Conservation (phyloP, 139 green algal genomes). For the Ostreobium quekettii region DNA sequence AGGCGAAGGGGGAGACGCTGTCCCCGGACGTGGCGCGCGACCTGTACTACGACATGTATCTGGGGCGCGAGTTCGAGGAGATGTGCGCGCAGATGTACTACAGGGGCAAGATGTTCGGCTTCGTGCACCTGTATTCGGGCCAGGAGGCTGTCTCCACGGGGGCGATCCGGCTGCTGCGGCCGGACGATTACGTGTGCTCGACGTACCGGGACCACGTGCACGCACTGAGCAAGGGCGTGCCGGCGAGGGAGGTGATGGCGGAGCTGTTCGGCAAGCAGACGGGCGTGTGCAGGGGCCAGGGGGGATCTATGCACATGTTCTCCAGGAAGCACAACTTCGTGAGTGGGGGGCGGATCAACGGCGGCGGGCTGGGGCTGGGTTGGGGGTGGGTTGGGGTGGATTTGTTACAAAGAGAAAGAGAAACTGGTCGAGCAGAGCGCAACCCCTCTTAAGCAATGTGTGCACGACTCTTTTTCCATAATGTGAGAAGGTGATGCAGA, state of each 20-base stretch:
- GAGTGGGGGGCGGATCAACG: no score
- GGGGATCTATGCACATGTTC: conserved; percentile 99
- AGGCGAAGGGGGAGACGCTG: conserved; percentile 24
- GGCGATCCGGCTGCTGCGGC: conserved; percentile 54
- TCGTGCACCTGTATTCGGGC: conserved; percentile 95
- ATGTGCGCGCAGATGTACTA: conserved; percentile 99
- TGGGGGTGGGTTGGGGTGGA: no score
- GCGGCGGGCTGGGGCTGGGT: no score
- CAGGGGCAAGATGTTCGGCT: conserved; percentile 76
- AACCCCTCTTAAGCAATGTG: no score
- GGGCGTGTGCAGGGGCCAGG: conserved; percentile 86
- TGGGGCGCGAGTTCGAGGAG: conserved; percentile 95
- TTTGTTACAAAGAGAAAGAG: no score
- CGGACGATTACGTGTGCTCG: conserved; percentile 85
- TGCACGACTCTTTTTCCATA: no score
- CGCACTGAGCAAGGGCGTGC: conserved; percentile 85
- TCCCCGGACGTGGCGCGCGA: conserved; percentile 63
- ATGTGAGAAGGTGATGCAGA: no score
- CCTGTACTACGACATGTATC: conserved; percentile 80
- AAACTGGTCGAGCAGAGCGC: no score
- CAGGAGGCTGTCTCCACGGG: conserved; percentile 69
- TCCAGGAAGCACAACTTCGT: conserved; percentile 67
- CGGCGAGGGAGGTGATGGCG: conserved; percentile 76
- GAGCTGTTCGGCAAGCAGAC: conserved; percentile 99
- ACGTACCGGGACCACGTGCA: conserved; percentile 99